Evolutionary conservation across 108 stramenopile species (phyloP), one percentile per base, ranked within the genome.

Genomic region (Skeletonema potamos): DNA sequence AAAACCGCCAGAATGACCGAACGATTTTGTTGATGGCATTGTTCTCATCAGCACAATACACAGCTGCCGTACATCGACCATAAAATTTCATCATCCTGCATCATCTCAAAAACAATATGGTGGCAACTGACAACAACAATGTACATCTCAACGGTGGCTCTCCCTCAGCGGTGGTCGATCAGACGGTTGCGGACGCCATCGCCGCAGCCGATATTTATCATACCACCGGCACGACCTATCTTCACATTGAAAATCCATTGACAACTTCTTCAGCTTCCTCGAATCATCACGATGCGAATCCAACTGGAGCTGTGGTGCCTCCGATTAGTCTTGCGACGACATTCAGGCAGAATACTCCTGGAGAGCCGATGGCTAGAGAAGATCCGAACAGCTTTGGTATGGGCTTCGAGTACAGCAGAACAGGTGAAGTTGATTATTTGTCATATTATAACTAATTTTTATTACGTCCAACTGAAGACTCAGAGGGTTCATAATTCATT

Each of bases 391-490:
- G 88, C 72, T 91, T 87, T 67, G 91, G 91, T 9, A n/a, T 79
- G 41, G 95, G 96, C 43, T 97, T 79, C 76, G 92, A 93, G 54
- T 93, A 96, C 68, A 77, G 77, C 37, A 62, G 92, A 41, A 88
- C 88, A 27, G 83, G 82, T 76, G 27, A 7, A 36, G 2, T 13
- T 36, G 34, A 36, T 36, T 36, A 15, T 17, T 44, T 44, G n/a
- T 18, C 15, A 44, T 34, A 7, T 18, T 12, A 44, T 17, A 0
- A 12, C 15, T 44, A 1, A 12, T 18, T 3, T 4, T 44, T 17
- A 3, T 18, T 8, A 2, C n/a, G 1, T 44, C 3, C 44, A 44
- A 18, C 4, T 44, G 44, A n/a, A n/a, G n/a, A 18, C 15, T n/a
- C 44, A 44, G n/a, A 12, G 0, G n/a, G 3, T 44, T 15, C 44